These are phyloP conservation scores for Kwoniella sp. DNA, from an alignment of 768 basidiomycete species.

Conservation along the genomic window DNA sequence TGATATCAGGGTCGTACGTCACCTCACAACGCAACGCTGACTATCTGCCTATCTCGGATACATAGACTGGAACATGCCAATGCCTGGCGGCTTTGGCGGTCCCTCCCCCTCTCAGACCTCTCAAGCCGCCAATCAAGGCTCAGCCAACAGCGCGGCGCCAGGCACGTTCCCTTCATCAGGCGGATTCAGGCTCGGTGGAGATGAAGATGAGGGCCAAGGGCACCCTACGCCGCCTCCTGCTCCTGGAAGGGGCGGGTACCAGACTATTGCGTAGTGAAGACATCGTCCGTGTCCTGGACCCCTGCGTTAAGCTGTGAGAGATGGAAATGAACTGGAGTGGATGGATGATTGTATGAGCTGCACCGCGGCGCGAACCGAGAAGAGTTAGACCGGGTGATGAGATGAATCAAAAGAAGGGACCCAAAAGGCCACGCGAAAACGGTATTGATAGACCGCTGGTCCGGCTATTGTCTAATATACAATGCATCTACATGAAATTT, in stretches of 20 bases:
- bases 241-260: conserved; percentile 45
- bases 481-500: conserved; percentile 1
- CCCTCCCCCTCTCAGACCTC: not conserved
- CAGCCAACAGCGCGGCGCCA: conserved; percentile 16
- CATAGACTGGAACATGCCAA: conserved; percentile 43
- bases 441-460: not conserved
- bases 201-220: conserved; percentile 36
- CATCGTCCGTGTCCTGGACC: too few relatives aligned
- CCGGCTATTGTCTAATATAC: not conserved
- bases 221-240: conserved; percentile 36
- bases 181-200: conserved; percentile 50
- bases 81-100: conserved; percentile 39
- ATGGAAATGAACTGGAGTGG: too few relatives aligned
- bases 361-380: too few relatives aligned
- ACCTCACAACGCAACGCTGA: conserved; percentile 8
- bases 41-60: not conserved
- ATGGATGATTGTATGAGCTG: too few relatives aligned
- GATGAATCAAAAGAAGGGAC: not conserved
- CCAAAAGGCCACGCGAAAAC: too few relatives aligned
- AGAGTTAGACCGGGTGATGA: too few relatives aligned
- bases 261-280: conserved; percentile 36
- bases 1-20: not conserved
- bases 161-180: conserved; percentile 43
- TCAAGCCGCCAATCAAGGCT: not conserved
- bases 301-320: too few relatives aligned